phyloP scores from a whole-genome alignment of 2,329 filamentous ascomycete genomes.

The Ilyonectria robusta region DNA sequence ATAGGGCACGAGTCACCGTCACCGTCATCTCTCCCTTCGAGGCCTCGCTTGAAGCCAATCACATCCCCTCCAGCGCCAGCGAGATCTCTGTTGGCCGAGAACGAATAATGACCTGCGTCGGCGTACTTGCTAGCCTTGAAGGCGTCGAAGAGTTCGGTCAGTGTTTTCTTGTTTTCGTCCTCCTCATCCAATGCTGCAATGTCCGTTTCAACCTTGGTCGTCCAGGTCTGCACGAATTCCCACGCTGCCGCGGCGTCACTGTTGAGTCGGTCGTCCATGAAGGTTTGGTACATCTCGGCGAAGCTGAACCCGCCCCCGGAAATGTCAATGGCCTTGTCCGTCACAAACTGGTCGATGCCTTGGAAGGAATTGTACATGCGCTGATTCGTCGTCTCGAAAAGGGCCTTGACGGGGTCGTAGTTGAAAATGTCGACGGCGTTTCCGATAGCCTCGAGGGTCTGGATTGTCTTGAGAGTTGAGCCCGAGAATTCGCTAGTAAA shows the following conservation, averaged over 20 bases:
- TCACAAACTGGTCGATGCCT: conserved; percentile 12
- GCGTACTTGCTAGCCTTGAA: conserved; percentile 12
- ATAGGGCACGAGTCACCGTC: conserved; percentile 10
- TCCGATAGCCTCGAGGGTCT: conserved; percentile 17
- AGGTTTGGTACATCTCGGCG: conserved; percentile 12
- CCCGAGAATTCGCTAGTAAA: not conserved
- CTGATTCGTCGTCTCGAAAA: conserved; percentile 25
- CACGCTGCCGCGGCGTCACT: conserved; percentile 3
- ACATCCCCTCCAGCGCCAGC: conserved; percentile 4
- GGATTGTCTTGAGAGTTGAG: not conserved
- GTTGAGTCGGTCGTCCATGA: conserved; percentile 14
- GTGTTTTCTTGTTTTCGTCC: not conserved
- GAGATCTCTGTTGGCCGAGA: conserved; percentile 19
- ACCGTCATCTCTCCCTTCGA: conserved; percentile 14
- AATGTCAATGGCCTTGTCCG: not conserved
- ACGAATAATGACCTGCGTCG: not conserved
- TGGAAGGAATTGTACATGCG: conserved; percentile 24
- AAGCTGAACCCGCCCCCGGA: conserved; percentile 10
- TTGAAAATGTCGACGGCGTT: conserved; percentile 24
- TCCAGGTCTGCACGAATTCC: conserved; percentile 24
- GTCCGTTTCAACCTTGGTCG: not conserved
- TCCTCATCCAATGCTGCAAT: conserved; percentile 8
- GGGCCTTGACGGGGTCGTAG: not conserved
- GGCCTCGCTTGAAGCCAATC: conserved; percentile 6
- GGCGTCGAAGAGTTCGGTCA: not conserved